Conservation (phyloP, 2,329 filamentous ascomycete species). For the Colletotrichum tabaci region DNA sequence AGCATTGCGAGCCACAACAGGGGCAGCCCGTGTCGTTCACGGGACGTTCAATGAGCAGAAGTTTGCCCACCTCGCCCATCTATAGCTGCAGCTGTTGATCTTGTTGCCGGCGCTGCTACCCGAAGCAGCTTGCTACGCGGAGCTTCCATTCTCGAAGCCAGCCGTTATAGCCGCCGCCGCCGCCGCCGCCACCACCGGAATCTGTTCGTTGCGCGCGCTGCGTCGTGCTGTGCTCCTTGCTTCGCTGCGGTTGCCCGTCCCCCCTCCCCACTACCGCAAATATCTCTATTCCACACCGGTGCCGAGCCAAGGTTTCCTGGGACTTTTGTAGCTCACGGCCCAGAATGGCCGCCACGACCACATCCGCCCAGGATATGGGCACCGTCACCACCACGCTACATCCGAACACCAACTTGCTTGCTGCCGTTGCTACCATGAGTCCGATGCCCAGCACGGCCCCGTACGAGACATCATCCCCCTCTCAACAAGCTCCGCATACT, state of each 20-base stretch:
- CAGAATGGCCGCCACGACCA: constrained; percentile 35
- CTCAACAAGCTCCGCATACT: constrained; percentile 33
- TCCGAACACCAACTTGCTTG: constrained; percentile 21
- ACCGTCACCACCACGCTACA: constrained; percentile 29
- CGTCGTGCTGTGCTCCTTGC: constrained; percentile 17
- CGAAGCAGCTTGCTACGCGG: constrained; percentile 6
- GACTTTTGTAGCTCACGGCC: constrained; percentile 18
- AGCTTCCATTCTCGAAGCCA: constrained; percentile 33
- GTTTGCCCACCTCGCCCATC: constrained; percentile 19
- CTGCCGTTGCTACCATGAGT: constrained; percentile 25
- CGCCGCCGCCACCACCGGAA: constrained; percentile 12
- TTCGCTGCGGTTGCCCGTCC: constrained; percentile 8
- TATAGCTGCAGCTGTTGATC: constrained; percentile 34
- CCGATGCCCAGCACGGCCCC: constrained; percentile 20
- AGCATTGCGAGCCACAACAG: constrained; percentile 32
- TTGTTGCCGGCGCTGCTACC: constrained; percentile 2
- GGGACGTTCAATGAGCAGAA: constrained; percentile 31
- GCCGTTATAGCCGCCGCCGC: constrained; percentile 28
- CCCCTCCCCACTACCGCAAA: constrained; percentile 13
- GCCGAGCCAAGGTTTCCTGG: constrained; percentile 34
- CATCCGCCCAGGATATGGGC: constrained; percentile 35
- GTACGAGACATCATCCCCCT: constrained; percentile 36
- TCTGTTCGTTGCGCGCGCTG: constrained; percentile 11
- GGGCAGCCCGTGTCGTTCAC: constrained; percentile 24
- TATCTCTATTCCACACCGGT: constrained; percentile 14